A percentile compares a stretch with the other conserved stretches of the same genome.
These are phyloP conservation scores for Dichotomopilus funicola DNA, from an alignment of 2,329 filamentous ascomycete genomes.

Conservation along the genomic window DNA sequence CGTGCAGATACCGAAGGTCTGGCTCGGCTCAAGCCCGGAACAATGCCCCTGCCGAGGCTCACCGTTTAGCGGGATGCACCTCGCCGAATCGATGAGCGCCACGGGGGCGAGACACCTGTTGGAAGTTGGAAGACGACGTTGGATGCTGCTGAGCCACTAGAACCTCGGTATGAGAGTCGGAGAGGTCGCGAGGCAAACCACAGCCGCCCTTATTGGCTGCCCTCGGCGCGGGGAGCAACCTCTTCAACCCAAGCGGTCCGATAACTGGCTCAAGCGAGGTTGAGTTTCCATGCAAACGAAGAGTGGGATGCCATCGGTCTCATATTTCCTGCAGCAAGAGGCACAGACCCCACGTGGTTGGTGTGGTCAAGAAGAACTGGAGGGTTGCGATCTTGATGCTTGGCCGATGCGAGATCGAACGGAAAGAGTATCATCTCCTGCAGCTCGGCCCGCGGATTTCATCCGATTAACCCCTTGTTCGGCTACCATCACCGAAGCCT, in stretches of 20 bases:
- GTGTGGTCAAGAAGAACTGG: background rate
- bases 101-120: background rate
- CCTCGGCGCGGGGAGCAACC: background rate
- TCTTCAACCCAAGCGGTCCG: background rate
- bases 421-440: constrained; percentile 1
- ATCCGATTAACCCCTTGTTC: constrained; percentile 7
- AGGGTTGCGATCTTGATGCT: background rate
- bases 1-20: constrained; percentile 9
- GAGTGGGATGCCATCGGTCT: background rate
- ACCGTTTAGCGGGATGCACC: constrained; percentile 16
- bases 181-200: background rate
- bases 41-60: constrained; percentile 5
- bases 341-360: constrained; percentile 6
- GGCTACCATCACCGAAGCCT: background rate
- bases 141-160: background rate
- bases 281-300: background rate
- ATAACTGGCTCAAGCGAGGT: background rate
- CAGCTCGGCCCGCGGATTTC: constrained; percentile 13
- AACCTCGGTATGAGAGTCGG: background rate
- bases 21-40: constrained; percentile 8
- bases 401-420: constrained; percentile 10
- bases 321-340: background rate
- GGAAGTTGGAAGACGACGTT: background rate
- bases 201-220: constrained; percentile 3
- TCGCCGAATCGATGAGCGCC: constrained; percentile 9